Evolutionary conservation across 345 rosid species (phyloP).

Genomic region (Isatis tinctoria): DNA sequence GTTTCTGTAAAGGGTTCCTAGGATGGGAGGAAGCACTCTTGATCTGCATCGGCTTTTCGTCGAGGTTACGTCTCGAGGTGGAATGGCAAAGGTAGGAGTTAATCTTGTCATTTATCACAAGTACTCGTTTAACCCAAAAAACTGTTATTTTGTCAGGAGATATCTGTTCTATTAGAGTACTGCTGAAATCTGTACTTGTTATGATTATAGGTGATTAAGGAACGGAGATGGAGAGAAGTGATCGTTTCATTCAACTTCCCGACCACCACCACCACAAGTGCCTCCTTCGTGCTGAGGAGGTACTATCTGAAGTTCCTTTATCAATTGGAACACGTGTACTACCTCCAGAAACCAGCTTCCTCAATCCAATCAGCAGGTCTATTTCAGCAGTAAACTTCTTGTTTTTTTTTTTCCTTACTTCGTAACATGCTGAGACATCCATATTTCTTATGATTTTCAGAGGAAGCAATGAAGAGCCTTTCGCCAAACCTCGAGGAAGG

Average conservation of each 20-base stretch:
- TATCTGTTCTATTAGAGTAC: neutral
- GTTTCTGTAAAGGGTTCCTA: slow-evolving; percentile 57
- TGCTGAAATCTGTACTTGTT: neutral
- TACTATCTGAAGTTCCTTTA: slow-evolving; percentile 63
- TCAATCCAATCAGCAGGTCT: slow-evolving; percentile 25
- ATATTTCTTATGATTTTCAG: slow-evolving; percentile 1
- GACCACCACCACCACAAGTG: slow-evolving; percentile 81
- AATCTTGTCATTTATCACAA: neutral
- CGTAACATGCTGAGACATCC: neutral
- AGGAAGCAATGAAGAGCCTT: slow-evolving; percentile 23
- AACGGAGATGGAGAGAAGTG: slow-evolving; percentile 94
- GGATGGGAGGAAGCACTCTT: slow-evolving; percentile 71
- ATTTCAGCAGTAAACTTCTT: neutral
- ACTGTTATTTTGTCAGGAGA: neutral
- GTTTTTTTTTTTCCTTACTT: neutral
- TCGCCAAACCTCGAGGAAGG: slow-evolving; percentile 25
- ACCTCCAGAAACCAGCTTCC: slow-evolving; percentile 41
- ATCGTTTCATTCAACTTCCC: slow-evolving; percentile 65
- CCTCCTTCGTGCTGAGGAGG: slow-evolving; percentile 76
- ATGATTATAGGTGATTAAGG: slow-evolving; percentile 60
- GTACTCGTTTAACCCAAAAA: neutral
- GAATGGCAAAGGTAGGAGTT: slow-evolving; percentile 50
- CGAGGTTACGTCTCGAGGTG: slow-evolving; percentile 90
- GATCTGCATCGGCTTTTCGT: slow-evolving; percentile 81
- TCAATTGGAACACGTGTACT: slow-evolving; percentile 72